These are phyloP conservation scores for Plasmodium gallinaceum DNA, from an alignment of 169 alveolate genomes.

Conservation along the genomic window DNA sequence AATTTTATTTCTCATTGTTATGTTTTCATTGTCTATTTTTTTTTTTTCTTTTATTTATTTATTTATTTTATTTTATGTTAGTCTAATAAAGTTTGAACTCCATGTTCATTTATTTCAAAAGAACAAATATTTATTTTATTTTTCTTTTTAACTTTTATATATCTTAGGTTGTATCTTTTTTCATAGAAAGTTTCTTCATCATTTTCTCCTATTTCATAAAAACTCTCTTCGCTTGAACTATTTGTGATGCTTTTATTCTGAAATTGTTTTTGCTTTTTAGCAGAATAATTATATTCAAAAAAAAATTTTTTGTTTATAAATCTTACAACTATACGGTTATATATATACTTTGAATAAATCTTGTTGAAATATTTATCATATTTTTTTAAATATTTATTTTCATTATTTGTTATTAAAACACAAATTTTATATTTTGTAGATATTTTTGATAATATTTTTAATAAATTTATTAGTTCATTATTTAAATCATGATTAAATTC, in stretches of 20 bases:
- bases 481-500: background rate
- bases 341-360: constrained; percentile 38
- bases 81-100: constrained; percentile 32
- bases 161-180: constrained; percentile 61
- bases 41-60: background rate
- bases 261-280: background rate
- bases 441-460: constrained; percentile 20
- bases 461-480: background rate
- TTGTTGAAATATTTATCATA: constrained; percentile 14
- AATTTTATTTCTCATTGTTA: too few relatives aligned
- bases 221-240: constrained; percentile 42
- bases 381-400: constrained; percentile 20
- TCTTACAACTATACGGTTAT: constrained; percentile 26
- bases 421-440: constrained; percentile 41
- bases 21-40: background rate
- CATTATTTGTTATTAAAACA: constrained; percentile 45
- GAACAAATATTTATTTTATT: constrained; percentile 17
- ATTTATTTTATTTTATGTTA: background rate
- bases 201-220: constrained; percentile 13
- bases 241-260: background rate
- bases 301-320: constrained; percentile 33
- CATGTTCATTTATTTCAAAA: constrained; percentile 56
- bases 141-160: constrained; percentile 39
- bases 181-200: constrained; percentile 8
- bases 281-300: constrained; percentile 31